phyloP scores from a whole-genome alignment of 768 basidiomycete genomes.

The Hysterangium stoloniferum region DNA sequence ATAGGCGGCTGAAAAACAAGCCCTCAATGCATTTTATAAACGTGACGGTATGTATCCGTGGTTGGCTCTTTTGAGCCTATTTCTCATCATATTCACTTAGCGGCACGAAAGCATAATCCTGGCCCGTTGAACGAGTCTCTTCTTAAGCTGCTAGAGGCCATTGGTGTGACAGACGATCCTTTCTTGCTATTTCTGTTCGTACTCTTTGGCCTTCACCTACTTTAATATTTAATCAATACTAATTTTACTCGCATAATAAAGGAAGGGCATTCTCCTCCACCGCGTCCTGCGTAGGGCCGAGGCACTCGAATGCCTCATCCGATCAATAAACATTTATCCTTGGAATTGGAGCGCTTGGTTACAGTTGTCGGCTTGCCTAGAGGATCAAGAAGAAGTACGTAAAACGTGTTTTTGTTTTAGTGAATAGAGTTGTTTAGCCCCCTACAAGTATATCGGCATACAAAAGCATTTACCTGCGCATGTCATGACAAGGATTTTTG shows the following conservation, averaged over 20 bases:
- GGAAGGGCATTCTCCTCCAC: conserved; percentile 77
- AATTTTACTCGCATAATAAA: conserved; percentile 31
- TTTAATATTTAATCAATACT: conserved; percentile 6
- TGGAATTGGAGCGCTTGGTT: conserved; percentile 98
- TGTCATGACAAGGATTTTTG: conserved; percentile 45
- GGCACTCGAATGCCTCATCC: conserved; percentile 73
- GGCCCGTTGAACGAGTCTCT: conserved; percentile 56
- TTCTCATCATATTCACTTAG: conserved; percentile 28
- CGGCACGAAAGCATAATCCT: conserved; percentile 61
- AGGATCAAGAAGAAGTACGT: conserved; percentile 78
- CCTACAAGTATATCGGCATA: conserved; percentile 1
- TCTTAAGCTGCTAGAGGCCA: conserved; percentile 48
- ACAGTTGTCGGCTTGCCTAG: conserved; percentile 68
- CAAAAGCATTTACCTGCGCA: conserved; percentile 9
- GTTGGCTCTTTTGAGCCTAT: conserved; percentile 1
- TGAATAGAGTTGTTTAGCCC: neutral
- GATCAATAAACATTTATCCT: conserved; percentile 69
- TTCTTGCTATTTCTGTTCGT: conserved; percentile 80
- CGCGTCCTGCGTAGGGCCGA: conserved; percentile 74
- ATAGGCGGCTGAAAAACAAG: conserved; percentile 77
- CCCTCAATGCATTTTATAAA: conserved; percentile 80
- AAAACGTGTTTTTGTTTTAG: neutral
- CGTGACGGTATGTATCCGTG: conserved; percentile 49
- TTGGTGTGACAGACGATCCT: conserved; percentile 59
- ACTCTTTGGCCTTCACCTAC: conserved; percentile 1